Base-by-base conservation (phyloP, 2,329 filamentous ascomycete species). In the Hymenoscyphus repandus region DNA sequence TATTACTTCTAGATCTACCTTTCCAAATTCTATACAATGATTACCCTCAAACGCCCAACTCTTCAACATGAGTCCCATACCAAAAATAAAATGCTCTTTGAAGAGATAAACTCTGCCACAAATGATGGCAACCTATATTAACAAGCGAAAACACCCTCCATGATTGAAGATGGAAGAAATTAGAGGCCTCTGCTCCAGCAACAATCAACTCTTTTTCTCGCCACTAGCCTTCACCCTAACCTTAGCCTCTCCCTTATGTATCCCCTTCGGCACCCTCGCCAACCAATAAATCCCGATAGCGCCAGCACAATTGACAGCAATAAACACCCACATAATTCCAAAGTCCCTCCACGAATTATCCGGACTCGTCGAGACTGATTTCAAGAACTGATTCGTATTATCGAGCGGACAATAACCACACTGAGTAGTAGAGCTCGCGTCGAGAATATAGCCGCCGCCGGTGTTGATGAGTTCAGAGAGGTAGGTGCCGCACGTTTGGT, bases 401-500 rank as follows among this genome's bases (percentile, higher is more conserved):
- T 62, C 60, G n/a, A 79, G 65, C 1, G 71, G 56, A 66, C 80
- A 82, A 65, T 70, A 86, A 2, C 72, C 56, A 68, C 85, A 88
- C 38, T 66, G 60, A 1, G 58, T 63, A 0, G 72, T 79, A 11
- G 72, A 74, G 11, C 62, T 58, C 1, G 65, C 60, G 58, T 85
- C 74, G 15, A 68, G 52, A 2, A 88, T 68, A 44, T 73, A 69
- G 70, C 66, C 72, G 47, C 89, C 71, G 77, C 55, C 20, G 2
- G 30, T 30, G 1, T 54, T 36, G 2, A 81, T 76, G 58, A 77
- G 85, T 1, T 27, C 22, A 13, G 27, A 41, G 57, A 88, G 64
- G 62, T 86, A 90, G 20, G 78, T 63, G 1, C 58, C 63, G 62
- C 86, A 90, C 0, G 75, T 85, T 61, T 70, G 54, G 17, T 75